These are phyloP conservation scores for Mercurialis annua DNA, from an alignment of 345 rosid species.

Conservation along the genomic window DNA sequence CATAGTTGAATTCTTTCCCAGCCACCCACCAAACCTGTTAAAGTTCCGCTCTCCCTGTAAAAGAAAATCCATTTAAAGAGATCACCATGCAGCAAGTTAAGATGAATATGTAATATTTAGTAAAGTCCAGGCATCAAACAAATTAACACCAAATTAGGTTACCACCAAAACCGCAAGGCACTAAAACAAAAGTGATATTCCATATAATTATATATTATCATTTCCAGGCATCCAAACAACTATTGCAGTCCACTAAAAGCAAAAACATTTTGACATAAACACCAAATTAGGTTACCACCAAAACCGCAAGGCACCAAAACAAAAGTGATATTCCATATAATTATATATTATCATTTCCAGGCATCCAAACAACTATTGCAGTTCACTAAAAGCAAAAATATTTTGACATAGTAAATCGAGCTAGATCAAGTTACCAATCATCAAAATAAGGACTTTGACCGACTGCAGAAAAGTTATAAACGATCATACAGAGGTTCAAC, in stretches of 20 bases:
- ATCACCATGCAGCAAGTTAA: neutral
- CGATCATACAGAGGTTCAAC: neutral
- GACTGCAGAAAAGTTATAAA: neutral
- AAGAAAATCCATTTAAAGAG: conserved; percentile 7
- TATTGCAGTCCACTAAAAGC: neutral
- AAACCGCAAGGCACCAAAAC: neutral
- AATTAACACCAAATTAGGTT: neutral
- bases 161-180: neutral
- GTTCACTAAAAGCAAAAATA: neutral
- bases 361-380: neutral
- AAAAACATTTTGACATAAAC: neutral
- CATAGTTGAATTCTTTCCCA: conserved; percentile 87
- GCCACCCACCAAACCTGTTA: conserved; percentile 97
- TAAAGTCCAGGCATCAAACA: neutral
- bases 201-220: neutral
- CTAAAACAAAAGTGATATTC: neutral
- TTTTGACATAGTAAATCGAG: neutral
- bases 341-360: neutral
- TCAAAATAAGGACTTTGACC: neutral
- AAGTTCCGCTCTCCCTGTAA: conserved; percentile 92
- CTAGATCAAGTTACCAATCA: neutral
- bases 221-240: neutral
- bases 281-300: neutral
- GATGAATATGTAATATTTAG: neutral
- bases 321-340: neutral